Evolutionary conservation across 2,329 filamentous ascomycete genomes (phyloP).

Genomic region (Parastagonospora nodorum): DNA sequence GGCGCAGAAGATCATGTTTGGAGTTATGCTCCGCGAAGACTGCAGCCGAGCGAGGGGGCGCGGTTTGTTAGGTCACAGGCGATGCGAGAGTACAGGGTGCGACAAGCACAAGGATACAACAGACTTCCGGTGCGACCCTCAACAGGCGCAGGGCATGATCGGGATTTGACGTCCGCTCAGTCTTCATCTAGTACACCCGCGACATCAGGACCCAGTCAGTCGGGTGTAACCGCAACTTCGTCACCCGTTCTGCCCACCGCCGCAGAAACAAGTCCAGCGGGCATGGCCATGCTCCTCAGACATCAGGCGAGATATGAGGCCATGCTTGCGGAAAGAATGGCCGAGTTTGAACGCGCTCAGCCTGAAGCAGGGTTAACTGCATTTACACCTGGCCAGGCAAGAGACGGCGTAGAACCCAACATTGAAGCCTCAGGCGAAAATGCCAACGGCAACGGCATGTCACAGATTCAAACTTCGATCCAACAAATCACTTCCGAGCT

Average conservation of each 20-base stretch:
- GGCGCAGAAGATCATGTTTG: constrained; percentile 23
- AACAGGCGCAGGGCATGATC: not conserved
- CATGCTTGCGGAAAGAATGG: not conserved
- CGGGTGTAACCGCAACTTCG: not conserved
- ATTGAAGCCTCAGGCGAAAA: not conserved
- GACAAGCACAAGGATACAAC: not conserved
- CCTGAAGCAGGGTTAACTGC: not conserved
- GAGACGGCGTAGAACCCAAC: not conserved
- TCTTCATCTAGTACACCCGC: not conserved
- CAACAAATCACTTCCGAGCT: constrained; percentile 23
- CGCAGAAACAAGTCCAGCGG: not conserved
- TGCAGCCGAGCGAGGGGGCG: not conserved
- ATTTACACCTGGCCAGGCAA: not conserved
- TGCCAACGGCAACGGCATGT: constrained; percentile 2
- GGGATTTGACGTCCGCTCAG: not conserved
- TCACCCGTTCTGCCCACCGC: not conserved
- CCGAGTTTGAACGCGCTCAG: not conserved
- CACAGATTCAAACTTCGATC: constrained; percentile 21
- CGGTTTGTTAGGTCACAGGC: not conserved
- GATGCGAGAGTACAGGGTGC: not conserved
- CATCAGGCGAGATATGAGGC: not conserved
- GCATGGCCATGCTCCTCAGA: not conserved
- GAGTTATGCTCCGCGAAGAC: constrained; percentile 22
- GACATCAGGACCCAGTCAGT: not conserved
- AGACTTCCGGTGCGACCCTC: not conserved